A percentile compares a stretch with the other conserved stretches of the same genome.
phyloP scores from a whole-genome alignment of 75 land plant species.

The Cryptomeria japonica region DNA sequence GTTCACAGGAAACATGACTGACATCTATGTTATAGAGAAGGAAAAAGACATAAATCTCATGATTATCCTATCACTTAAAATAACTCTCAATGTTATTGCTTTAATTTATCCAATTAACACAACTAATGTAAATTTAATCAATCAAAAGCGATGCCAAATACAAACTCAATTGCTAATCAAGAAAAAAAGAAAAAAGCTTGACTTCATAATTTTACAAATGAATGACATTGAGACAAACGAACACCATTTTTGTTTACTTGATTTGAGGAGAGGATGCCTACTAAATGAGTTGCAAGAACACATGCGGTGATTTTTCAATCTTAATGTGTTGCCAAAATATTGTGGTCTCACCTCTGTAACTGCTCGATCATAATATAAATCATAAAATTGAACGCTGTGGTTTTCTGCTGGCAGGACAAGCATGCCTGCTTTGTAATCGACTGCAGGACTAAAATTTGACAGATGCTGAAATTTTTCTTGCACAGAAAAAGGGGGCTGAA shows the following conservation, averaged over 20 bases:
- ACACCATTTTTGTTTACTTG: background rate
- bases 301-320: background rate
- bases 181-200: background rate
- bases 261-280: background rate
- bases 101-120: background rate
- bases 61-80: background rate
- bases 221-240: background rate
- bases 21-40: background rate
- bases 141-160: background rate
- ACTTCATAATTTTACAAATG: background rate
- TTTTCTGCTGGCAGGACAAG: slow-evolving; percentile 67
- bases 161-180: background rate
- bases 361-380: slow-evolving; percentile 58
- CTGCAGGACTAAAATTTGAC: slow-evolving; percentile 20
- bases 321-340: background rate
- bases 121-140: background rate
- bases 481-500: slow-evolving; percentile 48
- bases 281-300: background rate
- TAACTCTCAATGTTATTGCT: background rate
- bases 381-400: slow-evolving; percentile 82
- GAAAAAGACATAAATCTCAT: background rate
- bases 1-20: background rate
- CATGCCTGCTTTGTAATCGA: slow-evolving; percentile 52
- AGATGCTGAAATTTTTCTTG: slow-evolving; percentile 28
- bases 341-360: slow-evolving; percentile 52